Percentiles rank a stretch among this genome's conserved stretches.
phyloP scores from a whole-genome alignment of 2,329 filamentous ascomycete species.

The Phialophora expanda region DNA sequence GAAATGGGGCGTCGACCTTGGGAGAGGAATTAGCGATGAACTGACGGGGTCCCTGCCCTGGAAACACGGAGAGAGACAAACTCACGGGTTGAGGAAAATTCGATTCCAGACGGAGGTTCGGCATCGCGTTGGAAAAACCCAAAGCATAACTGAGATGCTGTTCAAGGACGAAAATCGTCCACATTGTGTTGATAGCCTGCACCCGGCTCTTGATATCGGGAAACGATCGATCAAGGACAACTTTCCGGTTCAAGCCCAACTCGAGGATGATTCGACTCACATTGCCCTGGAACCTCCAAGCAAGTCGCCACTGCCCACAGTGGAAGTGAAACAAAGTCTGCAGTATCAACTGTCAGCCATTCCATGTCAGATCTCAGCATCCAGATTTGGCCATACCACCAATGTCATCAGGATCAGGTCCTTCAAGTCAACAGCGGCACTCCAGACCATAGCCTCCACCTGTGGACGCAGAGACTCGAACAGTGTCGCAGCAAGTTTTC shows the following conservation, averaged over 20 bases:
- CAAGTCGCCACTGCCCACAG: conserved; percentile 20
- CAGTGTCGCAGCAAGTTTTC: conserved; percentile 12
- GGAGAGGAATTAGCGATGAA: neutral
- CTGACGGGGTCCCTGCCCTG: neutral
- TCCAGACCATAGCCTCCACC: conserved; percentile 20
- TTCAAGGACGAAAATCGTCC: conserved; percentile 20
- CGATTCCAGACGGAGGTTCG: conserved; percentile 15
- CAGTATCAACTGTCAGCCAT: neutral
- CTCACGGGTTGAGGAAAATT: conserved; percentile 21
- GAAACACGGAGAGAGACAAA: neutral
- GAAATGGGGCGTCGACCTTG: conserved; percentile 22
- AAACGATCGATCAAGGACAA: conserved; percentile 18
- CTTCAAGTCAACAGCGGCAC: conserved; percentile 15
- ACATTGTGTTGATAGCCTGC: conserved; percentile 15
- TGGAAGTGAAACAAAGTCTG: conserved; percentile 24
- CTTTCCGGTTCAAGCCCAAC: conserved; percentile 17
- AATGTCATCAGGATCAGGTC: conserved; percentile 14
- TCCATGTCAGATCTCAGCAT: neutral
- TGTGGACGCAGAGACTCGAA: conserved; percentile 12
- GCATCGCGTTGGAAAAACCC: conserved; percentile 20
- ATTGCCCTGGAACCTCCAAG: conserved; percentile 22
- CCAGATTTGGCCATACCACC: conserved; percentile 10
- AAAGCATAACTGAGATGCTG: conserved; percentile 26
- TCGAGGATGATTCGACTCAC: conserved; percentile 23
- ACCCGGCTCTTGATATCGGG: conserved; percentile 11